phyloP scores from a whole-genome alignment of 2,329 filamentous ascomycete genomes.

The Alternaria incomplexa region DNA sequence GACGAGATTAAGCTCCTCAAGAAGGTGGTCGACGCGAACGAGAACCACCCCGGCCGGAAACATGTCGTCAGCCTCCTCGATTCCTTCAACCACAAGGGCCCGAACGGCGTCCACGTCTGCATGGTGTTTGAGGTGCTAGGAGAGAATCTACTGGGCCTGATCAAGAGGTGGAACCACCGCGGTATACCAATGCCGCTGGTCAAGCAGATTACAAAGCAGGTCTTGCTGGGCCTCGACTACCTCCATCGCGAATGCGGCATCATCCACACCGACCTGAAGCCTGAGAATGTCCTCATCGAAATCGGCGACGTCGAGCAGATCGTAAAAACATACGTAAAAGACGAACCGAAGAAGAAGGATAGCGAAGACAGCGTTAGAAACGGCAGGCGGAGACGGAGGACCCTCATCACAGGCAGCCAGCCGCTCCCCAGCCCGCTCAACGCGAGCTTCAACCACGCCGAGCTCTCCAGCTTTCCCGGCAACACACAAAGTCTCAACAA shows the following conservation, averaged over 20 bases:
- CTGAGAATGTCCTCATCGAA: slow-evolving; percentile 97
- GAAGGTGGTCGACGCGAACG: slow-evolving; percentile 94
- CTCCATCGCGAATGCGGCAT: slow-evolving; percentile 97
- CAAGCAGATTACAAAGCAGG: slow-evolving; percentile 99
- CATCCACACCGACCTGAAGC: slow-evolving; percentile 97
- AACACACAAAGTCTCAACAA: slow-evolving; percentile 79
- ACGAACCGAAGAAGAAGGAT: slow-evolving; percentile 67
- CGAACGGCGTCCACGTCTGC: slow-evolving; percentile 94
- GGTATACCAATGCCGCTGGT: slow-evolving; percentile 96
- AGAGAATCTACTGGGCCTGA: slow-evolving; percentile 90
- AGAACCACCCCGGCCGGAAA: slow-evolving; percentile 88
- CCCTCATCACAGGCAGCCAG: slow-evolving; percentile 95
- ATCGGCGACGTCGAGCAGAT: slow-evolving; percentile 99
- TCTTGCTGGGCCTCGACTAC: slow-evolving; percentile 92
- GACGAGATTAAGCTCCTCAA: slow-evolving; percentile 99
- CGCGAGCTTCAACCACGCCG: slow-evolving; percentile 82
- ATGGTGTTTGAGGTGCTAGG: slow-evolving; percentile 99
- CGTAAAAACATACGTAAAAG: slow-evolving; percentile 93
- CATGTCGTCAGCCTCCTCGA: slow-evolving; percentile 96
- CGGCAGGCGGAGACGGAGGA: slow-evolving; percentile 85
- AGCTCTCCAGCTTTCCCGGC: slow-evolving; percentile 66
- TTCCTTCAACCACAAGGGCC: slow-evolving; percentile 96
- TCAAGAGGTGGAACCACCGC: slow-evolving; percentile 98
- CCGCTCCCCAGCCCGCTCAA: slow-evolving; percentile 94
- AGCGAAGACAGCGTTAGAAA: slow-evolving; percentile 93